Conservation (phyloP, 441 rosid genomes). For the Kokia cookei region DNA sequence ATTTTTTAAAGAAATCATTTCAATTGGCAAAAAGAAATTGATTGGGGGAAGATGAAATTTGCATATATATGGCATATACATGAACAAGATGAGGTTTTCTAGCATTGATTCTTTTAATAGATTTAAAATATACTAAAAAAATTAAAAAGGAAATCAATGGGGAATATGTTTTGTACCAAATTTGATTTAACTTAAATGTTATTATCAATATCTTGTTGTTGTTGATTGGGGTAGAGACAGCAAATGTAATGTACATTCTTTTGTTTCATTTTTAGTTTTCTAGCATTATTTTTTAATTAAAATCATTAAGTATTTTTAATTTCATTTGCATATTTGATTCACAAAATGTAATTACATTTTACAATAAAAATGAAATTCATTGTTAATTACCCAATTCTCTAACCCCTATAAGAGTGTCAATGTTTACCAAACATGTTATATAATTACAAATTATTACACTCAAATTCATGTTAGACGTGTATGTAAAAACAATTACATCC, state of each 20-base stretch:
- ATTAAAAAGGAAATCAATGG: too few relatives aligned
- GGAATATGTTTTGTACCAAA: background rate
- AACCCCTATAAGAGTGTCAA: too few relatives aligned
- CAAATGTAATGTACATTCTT: background rate
- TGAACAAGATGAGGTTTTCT: background rate
- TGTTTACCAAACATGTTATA: too few relatives aligned
- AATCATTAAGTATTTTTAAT: too few relatives aligned
- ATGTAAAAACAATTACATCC: too few relatives aligned
- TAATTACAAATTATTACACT: too few relatives aligned
- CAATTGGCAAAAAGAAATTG: constrained; percentile 57
- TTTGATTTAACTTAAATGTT: constrained; percentile 7
- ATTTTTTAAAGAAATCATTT: constrained; percentile 63
- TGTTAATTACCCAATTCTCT: too few relatives aligned
- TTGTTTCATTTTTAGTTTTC: background rate
- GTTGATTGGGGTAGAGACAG: constrained; percentile 8
- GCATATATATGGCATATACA: background rate
- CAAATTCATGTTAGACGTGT: too few relatives aligned
- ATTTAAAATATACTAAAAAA: background rate
- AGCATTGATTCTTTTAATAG: constrained; percentile 1
- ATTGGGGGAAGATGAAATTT: background rate
- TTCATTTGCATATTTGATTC: too few relatives aligned
- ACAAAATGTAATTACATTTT: too few relatives aligned
- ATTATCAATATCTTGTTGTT: constrained; percentile 12
- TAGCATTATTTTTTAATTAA: constrained; percentile 1
- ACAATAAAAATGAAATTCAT: too few relatives aligned